Base-by-base conservation (phyloP, 257 asterid species). In the Lantana camara region DNA sequence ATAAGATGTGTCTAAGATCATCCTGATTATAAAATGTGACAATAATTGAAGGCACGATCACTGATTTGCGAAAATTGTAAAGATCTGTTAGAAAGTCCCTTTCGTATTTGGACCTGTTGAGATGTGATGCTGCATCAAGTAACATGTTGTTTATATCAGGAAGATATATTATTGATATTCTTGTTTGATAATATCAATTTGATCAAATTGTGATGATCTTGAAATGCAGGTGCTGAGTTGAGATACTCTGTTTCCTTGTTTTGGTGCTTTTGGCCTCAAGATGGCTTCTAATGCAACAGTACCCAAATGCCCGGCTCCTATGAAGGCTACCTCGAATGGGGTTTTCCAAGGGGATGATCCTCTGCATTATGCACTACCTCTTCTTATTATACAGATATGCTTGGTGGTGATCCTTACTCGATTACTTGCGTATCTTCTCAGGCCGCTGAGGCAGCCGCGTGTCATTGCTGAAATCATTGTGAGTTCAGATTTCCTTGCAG, bases 391-490 rank as follows among this genome's bases (percentile, higher is more conserved):
- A 29, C 97, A 90, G 77, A 87, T 90, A 74, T 84, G 95, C 66
- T 58, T 87, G 7, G 97, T 90, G 19, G 68, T 81, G 23, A 64
- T 66, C 6, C 74, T 90, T 23, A 85, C 97, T 1, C 79, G 97
- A 48, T 17, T 64, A 3, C 86, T 89, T 12, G 94, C 97, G 1
- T 86, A 77, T 70, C 64, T 87, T 71, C 89, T 89, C 67, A 68
- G 78, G 67, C 96, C 97, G 14, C 58, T 90, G 27, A 57, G 97
- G 49, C 97, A 90, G 72, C 97, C 97, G 0, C 97, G 96, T 8
- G 97, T 90, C 48, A 73, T 90, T 22, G 97, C 97, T 7, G 97
- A 90, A 83, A 83, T 90, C 48, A 73, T 90, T 52, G 97, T 90
- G 66, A 83, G 93, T 73, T 57, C 5, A 2, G 5, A 2, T 27